A percentile compares a stretch with the other conserved stretches of the same genome.
These are phyloP conservation scores for Termitomyces sp. DNA, from an alignment of 768 basidiomycete species.

Conservation along the genomic window DNA sequence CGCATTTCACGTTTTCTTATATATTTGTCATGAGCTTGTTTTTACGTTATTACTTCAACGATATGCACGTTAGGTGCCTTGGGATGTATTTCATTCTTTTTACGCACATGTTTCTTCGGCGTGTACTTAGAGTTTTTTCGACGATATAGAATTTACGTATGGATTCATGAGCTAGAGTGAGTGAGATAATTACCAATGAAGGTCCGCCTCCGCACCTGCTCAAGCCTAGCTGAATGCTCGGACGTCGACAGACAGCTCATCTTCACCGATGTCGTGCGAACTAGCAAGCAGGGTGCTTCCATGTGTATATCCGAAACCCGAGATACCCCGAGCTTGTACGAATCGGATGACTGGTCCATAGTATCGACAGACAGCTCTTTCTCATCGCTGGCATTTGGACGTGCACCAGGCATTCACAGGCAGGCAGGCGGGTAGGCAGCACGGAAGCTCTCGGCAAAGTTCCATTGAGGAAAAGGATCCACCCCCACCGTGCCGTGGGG, in stretches of 20 bases:
- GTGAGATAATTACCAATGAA: too few relatives aligned
- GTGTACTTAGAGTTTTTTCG: neutral
- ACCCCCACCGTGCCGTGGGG: neutral
- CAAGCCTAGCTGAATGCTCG: neutral
- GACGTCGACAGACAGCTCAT: neutral
- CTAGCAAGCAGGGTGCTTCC: too few relatives aligned
- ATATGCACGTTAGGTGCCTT: conserved; percentile 7
- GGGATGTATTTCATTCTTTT: neutral
- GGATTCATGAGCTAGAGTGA: too few relatives aligned
- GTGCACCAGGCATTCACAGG: neutral
- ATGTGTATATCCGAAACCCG: too few relatives aligned
- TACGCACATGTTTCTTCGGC: neutral
- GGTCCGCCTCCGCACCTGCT: neutral
- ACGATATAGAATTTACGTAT: neutral
- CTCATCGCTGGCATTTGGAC: neutral
- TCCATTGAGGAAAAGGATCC: neutral
- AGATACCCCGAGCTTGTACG: too few relatives aligned
- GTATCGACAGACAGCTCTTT: neutral
- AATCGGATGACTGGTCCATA: too few relatives aligned
- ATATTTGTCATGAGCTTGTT: neutral
- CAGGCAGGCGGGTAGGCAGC: neutral
- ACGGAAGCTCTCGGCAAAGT: neutral
- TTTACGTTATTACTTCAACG: conserved; percentile 9
- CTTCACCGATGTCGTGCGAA: neutral
- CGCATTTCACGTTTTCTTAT: neutral